Percentiles rank a stretch among this genome's conserved stretches.
These are phyloP conservation scores for Populus ilicifolia DNA, from an alignment of 345 rosid species.

Conservation along the genomic window DNA sequence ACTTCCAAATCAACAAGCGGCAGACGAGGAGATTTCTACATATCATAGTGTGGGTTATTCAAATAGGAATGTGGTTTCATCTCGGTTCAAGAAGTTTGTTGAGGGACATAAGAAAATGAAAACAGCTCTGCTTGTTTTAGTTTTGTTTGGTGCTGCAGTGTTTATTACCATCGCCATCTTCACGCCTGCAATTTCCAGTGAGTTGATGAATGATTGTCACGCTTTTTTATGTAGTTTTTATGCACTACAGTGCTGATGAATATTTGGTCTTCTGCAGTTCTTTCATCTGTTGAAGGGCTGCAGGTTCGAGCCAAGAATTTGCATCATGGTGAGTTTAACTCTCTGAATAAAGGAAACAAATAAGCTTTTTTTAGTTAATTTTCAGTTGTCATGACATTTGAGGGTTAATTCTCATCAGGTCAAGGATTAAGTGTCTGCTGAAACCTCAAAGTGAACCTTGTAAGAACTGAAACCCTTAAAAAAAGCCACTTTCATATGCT, in stretches of 20 bases:
- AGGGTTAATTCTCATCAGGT: not conserved
- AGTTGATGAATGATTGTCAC: constrained; percentile 4
- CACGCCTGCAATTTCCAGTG: constrained; percentile 86
- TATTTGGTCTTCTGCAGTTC: constrained; percentile 49
- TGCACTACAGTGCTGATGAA: constrained; percentile 18
- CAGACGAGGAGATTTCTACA: constrained; percentile 84
- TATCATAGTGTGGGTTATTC: constrained; percentile 53
- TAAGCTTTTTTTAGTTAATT: not conserved
- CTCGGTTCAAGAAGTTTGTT: constrained; percentile 46
- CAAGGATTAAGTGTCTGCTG: not conserved
- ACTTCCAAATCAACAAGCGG: constrained; percentile 89
- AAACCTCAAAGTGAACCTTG: not conserved
- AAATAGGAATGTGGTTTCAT: constrained; percentile 37
- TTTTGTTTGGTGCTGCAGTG: constrained; percentile 68
- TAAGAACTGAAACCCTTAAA: not conserved
- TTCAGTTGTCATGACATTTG: constrained; percentile 1
- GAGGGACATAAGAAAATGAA: constrained; percentile 64
- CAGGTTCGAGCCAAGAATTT: constrained; percentile 40
- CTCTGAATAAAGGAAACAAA: not conserved
- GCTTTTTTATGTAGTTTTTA: constrained; percentile 1
- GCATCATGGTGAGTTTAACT: constrained; percentile 52
- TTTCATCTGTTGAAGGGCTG: constrained; percentile 77
- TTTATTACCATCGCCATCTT: constrained; percentile 60
- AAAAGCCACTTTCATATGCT: not conserved
- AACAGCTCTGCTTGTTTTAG: constrained; percentile 64